phyloP scores from a whole-genome alignment of 352 stramenopile genomes.

The Lagenidium giganteum region DNA sequence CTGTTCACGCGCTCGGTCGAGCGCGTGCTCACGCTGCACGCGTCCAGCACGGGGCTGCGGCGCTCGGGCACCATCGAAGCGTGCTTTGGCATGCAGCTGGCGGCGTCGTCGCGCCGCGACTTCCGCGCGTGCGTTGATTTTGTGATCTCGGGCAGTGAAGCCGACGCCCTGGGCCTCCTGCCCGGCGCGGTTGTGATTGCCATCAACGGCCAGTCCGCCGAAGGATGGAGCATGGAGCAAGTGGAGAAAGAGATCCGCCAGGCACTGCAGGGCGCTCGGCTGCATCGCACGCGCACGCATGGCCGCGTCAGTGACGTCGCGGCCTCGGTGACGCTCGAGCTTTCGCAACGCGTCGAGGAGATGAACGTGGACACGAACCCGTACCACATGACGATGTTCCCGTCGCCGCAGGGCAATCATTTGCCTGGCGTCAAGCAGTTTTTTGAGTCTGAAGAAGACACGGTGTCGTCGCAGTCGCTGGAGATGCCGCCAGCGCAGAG shows the following conservation, averaged over 20 bases:
- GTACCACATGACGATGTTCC: conserved; percentile 68
- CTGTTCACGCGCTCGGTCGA: conserved; percentile 31
- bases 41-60: conserved; percentile 18
- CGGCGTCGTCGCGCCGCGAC: conserved; percentile 47
- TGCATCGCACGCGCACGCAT: conserved; percentile 22
- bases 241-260: conserved; percentile 37
- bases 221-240: conserved; percentile 38
- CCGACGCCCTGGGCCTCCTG: conserved; percentile 41
- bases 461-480: background rate
- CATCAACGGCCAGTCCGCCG: conserved; percentile 49
- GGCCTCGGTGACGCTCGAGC: conserved; percentile 44
- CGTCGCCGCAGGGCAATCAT: conserved; percentile 58
- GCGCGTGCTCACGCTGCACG: conserved; percentile 37
- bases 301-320: conserved; percentile 6
- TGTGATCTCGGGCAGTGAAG: conserved; percentile 42
- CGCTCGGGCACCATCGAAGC: conserved; percentile 37
- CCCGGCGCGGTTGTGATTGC: conserved; percentile 51
- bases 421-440: conserved; percentile 62
- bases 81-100: conserved; percentile 51
- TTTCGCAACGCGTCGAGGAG: conserved; percentile 58
- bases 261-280: too few species aligned
- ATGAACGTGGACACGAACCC: conserved; percentile 65
- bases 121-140: conserved; percentile 68
- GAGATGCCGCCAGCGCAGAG: conserved; percentile 18
- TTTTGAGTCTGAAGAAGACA: conserved; percentile 14